Percentiles rank a stretch among this genome's conserved stretches.
Conservation (phyloP, 371 early-diverging fungal genomes). For the Synchytrium microbalum region DNA sequence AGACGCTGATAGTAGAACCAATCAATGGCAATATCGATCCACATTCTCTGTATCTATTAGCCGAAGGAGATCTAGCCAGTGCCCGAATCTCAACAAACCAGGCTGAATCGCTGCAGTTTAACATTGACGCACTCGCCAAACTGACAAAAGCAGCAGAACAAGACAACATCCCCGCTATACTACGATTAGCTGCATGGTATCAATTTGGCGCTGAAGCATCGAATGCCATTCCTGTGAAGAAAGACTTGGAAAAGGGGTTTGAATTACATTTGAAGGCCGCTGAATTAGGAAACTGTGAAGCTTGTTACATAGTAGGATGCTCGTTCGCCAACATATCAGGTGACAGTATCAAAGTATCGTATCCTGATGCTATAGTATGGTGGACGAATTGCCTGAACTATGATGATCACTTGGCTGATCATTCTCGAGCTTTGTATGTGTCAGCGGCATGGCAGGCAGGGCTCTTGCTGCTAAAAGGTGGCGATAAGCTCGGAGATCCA, state of each 20-base stretch:
- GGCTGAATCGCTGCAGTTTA: neutral
- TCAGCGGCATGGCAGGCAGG: slow-evolving; percentile 22
- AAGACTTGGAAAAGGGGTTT: slow-evolving; percentile 15
- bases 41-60: slow-evolving; percentile 27
- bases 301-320: slow-evolving; percentile 30
- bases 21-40: slow-evolving; percentile 23
- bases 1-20: slow-evolving; percentile 13
- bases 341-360: slow-evolving; percentile 11
- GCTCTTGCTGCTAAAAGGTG: slow-evolving; percentile 26
- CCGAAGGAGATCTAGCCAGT: neutral
- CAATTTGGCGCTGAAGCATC: slow-evolving; percentile 26
- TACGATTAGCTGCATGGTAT: slow-evolving; percentile 39
- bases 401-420: slow-evolving; percentile 12
- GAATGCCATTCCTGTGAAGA: slow-evolving; percentile 21
- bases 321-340: slow-evolving; percentile 16
- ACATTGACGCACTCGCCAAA: slow-evolving; percentile 12
- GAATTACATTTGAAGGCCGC: slow-evolving; percentile 27
- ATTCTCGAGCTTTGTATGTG: slow-evolving; percentile 17
- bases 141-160: slow-evolving; percentile 18
- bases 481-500: slow-evolving; percentile 23
- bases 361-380: slow-evolving; percentile 19
- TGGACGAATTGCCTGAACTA: slow-evolving; percentile 11
- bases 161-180: slow-evolving; percentile 25
- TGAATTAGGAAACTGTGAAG: slow-evolving; percentile 26
- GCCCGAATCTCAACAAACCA: neutral